These are phyloP conservation scores for Monilinia laxa DNA, from an alignment of 2,329 filamentous ascomycete species.

Conservation along the genomic window DNA sequence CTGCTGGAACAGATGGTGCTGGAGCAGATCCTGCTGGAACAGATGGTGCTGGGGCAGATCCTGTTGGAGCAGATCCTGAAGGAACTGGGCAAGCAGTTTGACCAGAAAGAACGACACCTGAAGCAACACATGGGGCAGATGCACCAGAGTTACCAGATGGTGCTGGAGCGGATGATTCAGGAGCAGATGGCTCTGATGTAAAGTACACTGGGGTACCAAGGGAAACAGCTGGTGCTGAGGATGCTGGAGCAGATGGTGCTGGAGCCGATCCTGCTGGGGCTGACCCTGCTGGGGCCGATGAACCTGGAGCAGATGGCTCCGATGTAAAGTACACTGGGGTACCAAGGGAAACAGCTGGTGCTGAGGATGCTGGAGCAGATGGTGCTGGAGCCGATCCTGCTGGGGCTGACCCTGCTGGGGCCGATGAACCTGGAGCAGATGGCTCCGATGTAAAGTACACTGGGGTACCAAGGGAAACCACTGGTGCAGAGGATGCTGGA, in stretches of 20 bases:
- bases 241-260: background rate
- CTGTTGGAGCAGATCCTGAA: conserved; percentile 16
- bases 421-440: conserved; percentile 10
- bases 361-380: conserved; percentile 12
- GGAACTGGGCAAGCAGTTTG: background rate
- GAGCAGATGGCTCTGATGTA: conserved; percentile 20
- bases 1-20: no score
- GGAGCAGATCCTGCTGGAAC: no score
- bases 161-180: background rate
- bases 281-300: no score
- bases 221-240: conserved; percentile 17
- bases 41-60: background rate
- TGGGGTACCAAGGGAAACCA: background rate
- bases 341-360: conserved; percentile 6
- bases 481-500: no score
- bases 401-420: no score
- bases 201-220: background rate
- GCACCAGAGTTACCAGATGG: background rate
- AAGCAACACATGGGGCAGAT: background rate
- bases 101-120: background rate
- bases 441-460: background rate
- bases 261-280: no score
- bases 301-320: conserved; percentile 21
- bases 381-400: no score
- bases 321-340: background rate